These are phyloP conservation scores for Penicillium sp. DNA, from an alignment of 2,329 filamentous ascomycete species.

Conservation along the genomic window DNA sequence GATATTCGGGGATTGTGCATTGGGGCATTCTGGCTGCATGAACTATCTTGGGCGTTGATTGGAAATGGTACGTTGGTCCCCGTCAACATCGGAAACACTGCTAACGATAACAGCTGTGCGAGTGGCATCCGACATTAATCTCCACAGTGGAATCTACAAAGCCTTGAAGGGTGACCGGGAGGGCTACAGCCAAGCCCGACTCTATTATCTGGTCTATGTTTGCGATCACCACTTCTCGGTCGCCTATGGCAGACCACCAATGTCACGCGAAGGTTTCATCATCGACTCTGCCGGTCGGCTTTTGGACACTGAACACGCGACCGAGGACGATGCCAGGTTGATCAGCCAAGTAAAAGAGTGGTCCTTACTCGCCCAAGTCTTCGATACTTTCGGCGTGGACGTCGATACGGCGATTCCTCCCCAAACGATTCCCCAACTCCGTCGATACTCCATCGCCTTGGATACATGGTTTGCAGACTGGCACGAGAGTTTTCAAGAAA, in stretches of 20 bases:
- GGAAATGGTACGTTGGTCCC: conserved; percentile 3
- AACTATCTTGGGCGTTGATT: conserved; percentile 35
- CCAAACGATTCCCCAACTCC: conserved; percentile 16
- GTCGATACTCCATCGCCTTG: conserved; percentile 1
- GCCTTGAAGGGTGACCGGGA: conserved; percentile 21
- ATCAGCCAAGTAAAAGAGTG: conserved; percentile 36
- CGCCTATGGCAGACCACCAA: conserved; percentile 36
- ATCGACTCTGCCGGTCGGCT: conserved; percentile 28
- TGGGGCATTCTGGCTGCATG: conserved; percentile 50
- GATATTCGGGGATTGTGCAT: conserved; percentile 49
- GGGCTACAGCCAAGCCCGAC: conserved; percentile 23
- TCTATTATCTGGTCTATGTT: conserved; percentile 39
- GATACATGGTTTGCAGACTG: conserved; percentile 24
- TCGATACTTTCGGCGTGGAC: conserved; percentile 35
- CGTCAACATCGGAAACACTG: neutral
- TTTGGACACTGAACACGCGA: conserved; percentile 30
- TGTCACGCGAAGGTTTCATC: conserved; percentile 34
- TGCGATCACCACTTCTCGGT: conserved; percentile 40
- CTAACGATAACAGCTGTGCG: conserved; percentile 20
- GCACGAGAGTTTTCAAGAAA: conserved; percentile 6
- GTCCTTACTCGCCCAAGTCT: conserved; percentile 32
- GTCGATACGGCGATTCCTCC: conserved; percentile 24
- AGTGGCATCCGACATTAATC: conserved; percentile 22
- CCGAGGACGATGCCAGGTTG: conserved; percentile 34
- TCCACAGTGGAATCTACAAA: conserved; percentile 25